Base-by-base conservation (phyloP, 1,284 basidiomycete genomes). In the Trichosporon sp. region DNA sequence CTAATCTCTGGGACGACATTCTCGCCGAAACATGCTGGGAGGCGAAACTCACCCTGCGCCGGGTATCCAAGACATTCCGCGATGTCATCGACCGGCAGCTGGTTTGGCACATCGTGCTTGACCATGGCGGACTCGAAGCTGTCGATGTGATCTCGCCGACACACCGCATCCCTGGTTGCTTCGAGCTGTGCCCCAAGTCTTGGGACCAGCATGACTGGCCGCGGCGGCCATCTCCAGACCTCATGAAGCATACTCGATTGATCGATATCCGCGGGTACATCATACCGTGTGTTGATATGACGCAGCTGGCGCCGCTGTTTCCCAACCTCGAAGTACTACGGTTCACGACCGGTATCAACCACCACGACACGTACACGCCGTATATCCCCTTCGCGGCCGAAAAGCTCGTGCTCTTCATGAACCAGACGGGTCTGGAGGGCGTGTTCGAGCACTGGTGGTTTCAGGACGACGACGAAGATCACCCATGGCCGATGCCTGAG, bases 361-460 rank as follows among this genome's bases (percentile, higher is more conserved):
- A 12, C 56, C 14, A 32, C 26, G 56, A 61, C 31, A 32, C 56
- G 31, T 35, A 61, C 56, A 61, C 56, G 56, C 56, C 56, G 12
- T 61, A 61, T 21, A 16, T 61, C 12, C 56, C 31, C 11, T 61
- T 61, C 56, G 12, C 8, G 31, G 31, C 56, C 12, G 12, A 61
- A 12, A 61, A 16, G 11, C 31, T 61, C 56, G 56, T 61, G 14
- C 32, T 61, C 16, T 61, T 61, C 56, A 61, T 61, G 56, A 61
- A 61, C 12, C 12, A 12, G 14, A 31, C 7, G 31, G 54, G 31
- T 10, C 4, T 59, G 21, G 26, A n/a, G 7, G 54, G 54, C 2
- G 14, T 59, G 2, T 61, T 61, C 31, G 31, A 61, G 31, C 56
- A 16, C 19, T 61, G 56, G 56, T 61, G 56, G 56, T 31, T 12